Percentiles rank a stretch among this genome's conserved stretches.
Evolutionary conservation across 2,329 filamentous ascomycete genomes (phyloP).

Genomic region (Diaporthe capsici): DNA sequence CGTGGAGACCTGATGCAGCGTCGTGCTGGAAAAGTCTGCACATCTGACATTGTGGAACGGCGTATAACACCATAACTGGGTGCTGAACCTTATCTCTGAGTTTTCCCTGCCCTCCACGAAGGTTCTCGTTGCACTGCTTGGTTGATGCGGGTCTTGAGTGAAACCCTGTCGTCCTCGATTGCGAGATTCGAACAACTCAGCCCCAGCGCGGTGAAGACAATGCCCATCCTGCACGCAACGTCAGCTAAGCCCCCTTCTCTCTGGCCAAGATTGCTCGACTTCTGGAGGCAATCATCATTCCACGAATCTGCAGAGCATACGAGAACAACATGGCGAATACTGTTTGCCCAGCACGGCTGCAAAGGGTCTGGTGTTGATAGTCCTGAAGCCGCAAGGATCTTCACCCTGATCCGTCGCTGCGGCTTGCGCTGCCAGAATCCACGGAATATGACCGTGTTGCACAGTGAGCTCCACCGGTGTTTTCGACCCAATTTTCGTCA

Average conservation of each 20-base stretch:
- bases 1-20: conserved; percentile 24
- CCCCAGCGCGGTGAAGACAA: conserved; percentile 20
- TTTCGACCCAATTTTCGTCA: conserved; percentile 20
- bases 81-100: conserved; percentile 31
- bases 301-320: not conserved
- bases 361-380: not conserved
- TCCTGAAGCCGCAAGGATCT: not conserved
- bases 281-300: not conserved
- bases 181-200: conserved; percentile 10
- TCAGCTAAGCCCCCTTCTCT: not conserved
- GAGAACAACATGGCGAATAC: not conserved
- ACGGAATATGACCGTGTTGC: conserved; percentile 13
- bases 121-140: conserved; percentile 11
- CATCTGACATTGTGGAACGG: conserved; percentile 19
- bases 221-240: not conserved
- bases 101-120: conserved; percentile 9
- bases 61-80: not conserved
- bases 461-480: not conserved
- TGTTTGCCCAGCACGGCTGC: not conserved
- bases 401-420: not conserved
- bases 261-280: conserved; percentile 9
- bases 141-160: conserved; percentile 22
- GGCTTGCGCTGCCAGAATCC: no score
- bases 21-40: conserved; percentile 26
- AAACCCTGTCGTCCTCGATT: not conserved